A percentile compares a stretch with the other conserved stretches of the same genome.
Conservation (phyloP, 768 basidiomycete genomes). For the Mycena belliarum region DNA sequence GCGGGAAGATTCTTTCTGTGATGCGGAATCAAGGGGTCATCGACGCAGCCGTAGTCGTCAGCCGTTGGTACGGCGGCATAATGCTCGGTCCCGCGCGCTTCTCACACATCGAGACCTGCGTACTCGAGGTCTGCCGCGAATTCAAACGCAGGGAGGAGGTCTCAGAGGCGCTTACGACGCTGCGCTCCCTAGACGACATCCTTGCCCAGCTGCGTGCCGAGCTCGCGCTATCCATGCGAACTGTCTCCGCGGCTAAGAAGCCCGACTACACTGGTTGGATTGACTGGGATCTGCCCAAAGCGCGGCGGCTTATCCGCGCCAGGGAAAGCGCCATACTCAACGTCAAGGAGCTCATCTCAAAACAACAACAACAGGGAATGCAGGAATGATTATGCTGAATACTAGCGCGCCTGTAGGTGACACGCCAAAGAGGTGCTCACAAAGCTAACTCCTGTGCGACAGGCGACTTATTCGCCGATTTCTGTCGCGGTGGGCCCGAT, state of each 20-base stretch:
- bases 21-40: constrained; percentile 72
- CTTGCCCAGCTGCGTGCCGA: constrained; percentile 57
- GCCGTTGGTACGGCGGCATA: constrained; percentile 81
- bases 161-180: constrained; percentile 55
- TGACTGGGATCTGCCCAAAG: constrained; percentile 57
- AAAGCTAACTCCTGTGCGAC: background rate
- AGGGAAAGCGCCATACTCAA: constrained; percentile 68
- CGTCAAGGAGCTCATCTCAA: constrained; percentile 57
- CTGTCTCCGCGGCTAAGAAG: constrained; percentile 24
- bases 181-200: constrained; percentile 62
- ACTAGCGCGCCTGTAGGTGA: background rate
- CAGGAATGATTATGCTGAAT: too few species aligned
- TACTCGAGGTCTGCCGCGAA: constrained; percentile 68
- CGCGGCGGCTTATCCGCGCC: constrained; percentile 65
- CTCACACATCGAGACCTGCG: constrained; percentile 74
- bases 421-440: background rate
- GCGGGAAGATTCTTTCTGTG: constrained; percentile 58
- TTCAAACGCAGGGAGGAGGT: constrained; percentile 73
- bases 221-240: constrained; percentile 31
- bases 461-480: background rate
- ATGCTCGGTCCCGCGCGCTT: constrained; percentile 78
- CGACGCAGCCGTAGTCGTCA: constrained; percentile 80
- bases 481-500: constrained; percentile 2
- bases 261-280: constrained; percentile 50
- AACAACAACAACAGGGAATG: constrained; percentile 25